Conservation (phyloP, 306 rosid species). For the Benincasa hispida region DNA sequence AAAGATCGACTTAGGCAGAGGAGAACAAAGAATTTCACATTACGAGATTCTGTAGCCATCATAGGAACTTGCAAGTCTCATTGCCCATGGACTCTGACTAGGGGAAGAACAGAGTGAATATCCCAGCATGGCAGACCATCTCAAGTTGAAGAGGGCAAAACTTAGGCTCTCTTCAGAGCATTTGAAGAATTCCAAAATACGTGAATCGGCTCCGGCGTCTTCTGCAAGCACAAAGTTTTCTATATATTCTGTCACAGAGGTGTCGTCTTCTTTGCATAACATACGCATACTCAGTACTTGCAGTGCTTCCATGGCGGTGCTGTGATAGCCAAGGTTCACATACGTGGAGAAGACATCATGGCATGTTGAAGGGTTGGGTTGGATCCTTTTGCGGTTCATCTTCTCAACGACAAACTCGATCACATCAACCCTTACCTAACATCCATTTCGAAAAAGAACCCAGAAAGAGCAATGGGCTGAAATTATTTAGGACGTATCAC, state of each 20-base stretch:
- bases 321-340: not conserved
- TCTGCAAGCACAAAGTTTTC: slow-evolving; percentile 38
- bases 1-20: not conserved
- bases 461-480: not conserved
- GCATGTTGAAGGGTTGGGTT: slow-evolving; percentile 27
- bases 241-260: slow-evolving; percentile 15
- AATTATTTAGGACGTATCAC: not conserved
- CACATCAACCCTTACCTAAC: slow-evolving; percentile 59
- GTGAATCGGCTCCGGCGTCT: slow-evolving; percentile 35
- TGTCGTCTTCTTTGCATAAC: slow-evolving; percentile 31
- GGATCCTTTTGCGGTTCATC: slow-evolving; percentile 50
- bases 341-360: not conserved
- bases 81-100: slow-evolving; percentile 55
- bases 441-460: slow-evolving; percentile 8
- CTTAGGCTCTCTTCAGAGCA: slow-evolving; percentile 34
- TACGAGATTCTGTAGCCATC: not conserved
- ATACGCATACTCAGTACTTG: slow-evolving; percentile 32
- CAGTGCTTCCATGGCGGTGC: not conserved
- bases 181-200: slow-evolving; percentile 36
- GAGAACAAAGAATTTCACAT: not conserved
- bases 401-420: slow-evolving; percentile 56
- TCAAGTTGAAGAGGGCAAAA: slow-evolving; percentile 54
- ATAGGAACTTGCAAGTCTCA: slow-evolving; percentile 30
- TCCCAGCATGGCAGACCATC: slow-evolving; percentile 61
- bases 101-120: slow-evolving; percentile 25